These are phyloP conservation scores for Trypanosoma conorhini DNA, from an alignment of 208 protist species.

Conservation along the genomic window DNA sequence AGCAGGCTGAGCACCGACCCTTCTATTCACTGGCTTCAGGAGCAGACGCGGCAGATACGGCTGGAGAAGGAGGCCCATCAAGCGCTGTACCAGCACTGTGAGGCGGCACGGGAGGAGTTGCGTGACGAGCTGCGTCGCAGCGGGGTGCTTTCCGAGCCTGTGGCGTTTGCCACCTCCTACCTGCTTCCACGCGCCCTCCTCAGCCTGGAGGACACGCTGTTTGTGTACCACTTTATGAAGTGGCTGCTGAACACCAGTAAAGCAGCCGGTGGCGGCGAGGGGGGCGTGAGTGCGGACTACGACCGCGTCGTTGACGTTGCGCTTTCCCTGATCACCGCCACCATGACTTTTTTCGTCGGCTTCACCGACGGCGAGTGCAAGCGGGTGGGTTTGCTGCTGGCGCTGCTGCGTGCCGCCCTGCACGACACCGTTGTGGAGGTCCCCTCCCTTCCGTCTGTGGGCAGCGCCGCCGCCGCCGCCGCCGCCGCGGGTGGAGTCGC, in stretches of 20 bases:
- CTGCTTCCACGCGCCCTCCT: constrained; percentile 73
- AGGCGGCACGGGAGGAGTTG: constrained; percentile 13
- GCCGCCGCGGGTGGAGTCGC: not conserved
- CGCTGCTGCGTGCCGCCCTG: constrained; percentile 25
- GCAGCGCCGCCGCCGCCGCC: not conserved
- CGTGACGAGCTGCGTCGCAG: constrained; percentile 18
- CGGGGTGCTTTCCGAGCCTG: constrained; percentile 16
- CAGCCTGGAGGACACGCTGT: constrained; percentile 62
- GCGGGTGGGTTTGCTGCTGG: constrained; percentile 60
- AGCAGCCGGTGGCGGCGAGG: not conserved
- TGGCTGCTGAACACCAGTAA: constrained; percentile 38
- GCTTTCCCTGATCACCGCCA: constrained; percentile 47
- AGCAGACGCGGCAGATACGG: constrained; percentile 33
- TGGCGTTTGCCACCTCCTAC: constrained; percentile 45
- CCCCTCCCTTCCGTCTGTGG: constrained; percentile 4
- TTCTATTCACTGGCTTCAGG: constrained; percentile 36
- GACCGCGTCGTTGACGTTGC: constrained; percentile 41
- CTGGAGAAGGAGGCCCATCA: constrained; percentile 47
- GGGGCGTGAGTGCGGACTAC: not conserved
- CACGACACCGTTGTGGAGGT: constrained; percentile 18
- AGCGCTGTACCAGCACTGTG: constrained; percentile 28
- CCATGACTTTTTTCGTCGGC: constrained; percentile 65
- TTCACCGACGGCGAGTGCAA: constrained; percentile 79
- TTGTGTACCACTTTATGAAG: constrained; percentile 57
- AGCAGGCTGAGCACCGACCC: constrained; percentile 3